These are phyloP conservation scores for Angomonas deanei DNA, from an alignment of 208 protist genomes.

Conservation along the genomic window DNA sequence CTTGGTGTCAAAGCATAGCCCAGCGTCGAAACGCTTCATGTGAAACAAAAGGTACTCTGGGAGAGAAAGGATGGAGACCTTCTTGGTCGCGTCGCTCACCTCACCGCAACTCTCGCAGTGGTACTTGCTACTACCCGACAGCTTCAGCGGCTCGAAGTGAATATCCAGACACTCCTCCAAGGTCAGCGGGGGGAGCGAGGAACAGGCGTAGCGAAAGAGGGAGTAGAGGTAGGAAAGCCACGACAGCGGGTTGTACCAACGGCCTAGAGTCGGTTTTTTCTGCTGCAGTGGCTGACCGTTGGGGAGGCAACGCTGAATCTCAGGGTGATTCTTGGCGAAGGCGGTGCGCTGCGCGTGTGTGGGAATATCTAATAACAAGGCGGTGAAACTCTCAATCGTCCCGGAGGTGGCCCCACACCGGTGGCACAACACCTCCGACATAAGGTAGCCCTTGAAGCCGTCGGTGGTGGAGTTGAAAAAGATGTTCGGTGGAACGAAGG, in stretches of 20 bases:
- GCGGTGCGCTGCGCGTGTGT: constrained; percentile 34
- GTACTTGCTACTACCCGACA: constrained; percentile 75
- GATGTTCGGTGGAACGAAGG: constrained; percentile 41
- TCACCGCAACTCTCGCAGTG: constrained; percentile 65
- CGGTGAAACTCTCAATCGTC: constrained; percentile 64
- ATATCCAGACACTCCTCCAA: constrained; percentile 86
- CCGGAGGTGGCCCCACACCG: constrained; percentile 52
- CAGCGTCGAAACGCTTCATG: constrained; percentile 85
- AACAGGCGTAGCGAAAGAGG: constrained; percentile 14
- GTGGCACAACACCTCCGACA: constrained; percentile 71
- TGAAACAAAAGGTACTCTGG: constrained; percentile 84
- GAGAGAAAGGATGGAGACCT: constrained; percentile 50
- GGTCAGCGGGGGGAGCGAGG: constrained; percentile 36
- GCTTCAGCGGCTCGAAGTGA: constrained; percentile 69
- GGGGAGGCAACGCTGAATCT: constrained; percentile 22
- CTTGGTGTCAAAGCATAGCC: constrained; percentile 69
- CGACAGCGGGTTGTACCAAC: constrained; percentile 63
- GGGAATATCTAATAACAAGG: constrained; percentile 71
- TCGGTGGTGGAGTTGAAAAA: constrained; percentile 67
- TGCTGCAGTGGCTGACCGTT: constrained; percentile 21
- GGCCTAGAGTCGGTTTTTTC: constrained; percentile 15
- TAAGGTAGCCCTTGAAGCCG: constrained; percentile 69
- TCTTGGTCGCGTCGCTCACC: constrained; percentile 71
- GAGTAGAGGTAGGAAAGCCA: constrained; percentile 14
- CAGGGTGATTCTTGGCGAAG: constrained; percentile 50